Evolutionary conservation across 768 basidiomycete genomes (phyloP).

Genomic region (Lentinus tigrinus): DNA sequence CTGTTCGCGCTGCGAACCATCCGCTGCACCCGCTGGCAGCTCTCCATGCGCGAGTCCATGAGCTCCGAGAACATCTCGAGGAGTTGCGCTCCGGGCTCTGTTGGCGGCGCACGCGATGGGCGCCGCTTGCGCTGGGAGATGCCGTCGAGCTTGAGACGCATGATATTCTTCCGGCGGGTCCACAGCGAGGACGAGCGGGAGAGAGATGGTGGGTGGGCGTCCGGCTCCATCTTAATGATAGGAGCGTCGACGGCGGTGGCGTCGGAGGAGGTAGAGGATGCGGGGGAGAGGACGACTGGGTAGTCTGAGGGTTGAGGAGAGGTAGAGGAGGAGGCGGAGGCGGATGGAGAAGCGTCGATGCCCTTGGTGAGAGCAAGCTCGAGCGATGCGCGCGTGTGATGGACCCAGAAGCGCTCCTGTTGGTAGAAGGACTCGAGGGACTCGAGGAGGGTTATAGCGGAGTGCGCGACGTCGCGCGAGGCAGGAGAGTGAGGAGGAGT

Average conservation of each 20-base stretch:
- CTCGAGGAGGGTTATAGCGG: conserved; percentile 59
- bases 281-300: conserved; percentile 18
- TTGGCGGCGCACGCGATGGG: conserved; percentile 25
- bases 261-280: conserved; percentile 21
- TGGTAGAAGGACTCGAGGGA: conserved; percentile 67
- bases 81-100: conserved; percentile 50
- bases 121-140: conserved; percentile 33
- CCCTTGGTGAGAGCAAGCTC: conserved; percentile 44
- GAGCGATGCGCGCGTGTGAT: conserved; percentile 60
- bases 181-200: conserved; percentile 38
- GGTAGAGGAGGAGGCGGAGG: conserved; percentile 17
- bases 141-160: conserved; percentile 51
- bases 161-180: conserved; percentile 58
- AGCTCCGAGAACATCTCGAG: conserved; percentile 70
- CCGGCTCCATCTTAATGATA: conserved; percentile 34
- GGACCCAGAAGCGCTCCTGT: conserved; percentile 70
- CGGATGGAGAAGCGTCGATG: conserved; percentile 27
- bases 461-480: conserved; percentile 19
- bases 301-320: conserved; percentile 15
- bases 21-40: conserved; percentile 63
- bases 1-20: conserved; percentile 40
- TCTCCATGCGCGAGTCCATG: conserved; percentile 75
- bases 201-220: conserved; percentile 18
- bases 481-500: conserved; percentile 33
- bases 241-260: conserved; percentile 15